These are phyloP conservation scores for Viola odorata DNA, from an alignment of 345 rosid genomes.

Conservation along the genomic window DNA sequence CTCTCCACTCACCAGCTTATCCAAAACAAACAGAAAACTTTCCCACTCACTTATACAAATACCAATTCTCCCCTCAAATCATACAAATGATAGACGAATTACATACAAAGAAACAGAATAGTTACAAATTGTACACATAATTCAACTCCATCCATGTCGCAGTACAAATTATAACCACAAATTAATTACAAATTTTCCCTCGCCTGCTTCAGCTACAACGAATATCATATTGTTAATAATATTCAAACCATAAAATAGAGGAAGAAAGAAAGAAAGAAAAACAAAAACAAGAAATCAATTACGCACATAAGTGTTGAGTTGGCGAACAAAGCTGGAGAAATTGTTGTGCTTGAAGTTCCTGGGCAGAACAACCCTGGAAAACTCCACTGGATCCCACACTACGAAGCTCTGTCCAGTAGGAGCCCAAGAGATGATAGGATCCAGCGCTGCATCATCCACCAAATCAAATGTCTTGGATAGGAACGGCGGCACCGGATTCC, in stretches of 20 bases:
- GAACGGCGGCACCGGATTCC: conserved; percentile 44
- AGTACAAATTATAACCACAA: background rate
- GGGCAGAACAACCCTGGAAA: conserved; percentile 23
- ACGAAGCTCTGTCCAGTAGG: conserved; percentile 22
- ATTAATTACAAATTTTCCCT: background rate
- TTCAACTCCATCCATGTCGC: background rate
- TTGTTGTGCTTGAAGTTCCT: conserved; percentile 33
- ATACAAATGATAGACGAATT: background rate
- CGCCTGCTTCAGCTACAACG: background rate
- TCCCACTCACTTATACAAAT: background rate
- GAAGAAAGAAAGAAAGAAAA: conserved; percentile 4
- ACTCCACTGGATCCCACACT: conserved; percentile 28
- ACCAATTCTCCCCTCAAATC: background rate
- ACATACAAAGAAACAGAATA: background rate
- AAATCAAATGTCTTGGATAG: conserved; percentile 25
- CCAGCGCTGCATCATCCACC: conserved; percentile 19
- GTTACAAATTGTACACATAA: background rate
- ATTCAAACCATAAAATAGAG: background rate
- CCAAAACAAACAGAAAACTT: background rate
- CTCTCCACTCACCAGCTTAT: background rate
- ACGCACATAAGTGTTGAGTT: conserved; percentile 40
- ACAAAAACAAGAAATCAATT: conserved; percentile 23
- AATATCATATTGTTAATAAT: background rate
- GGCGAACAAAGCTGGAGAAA: conserved; percentile 34
- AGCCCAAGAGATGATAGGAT: conserved; percentile 25